Evolutionary conservation across 2,329 filamentous ascomycete genomes (phyloP).

Genomic region (Clarireedia hainanense): DNA sequence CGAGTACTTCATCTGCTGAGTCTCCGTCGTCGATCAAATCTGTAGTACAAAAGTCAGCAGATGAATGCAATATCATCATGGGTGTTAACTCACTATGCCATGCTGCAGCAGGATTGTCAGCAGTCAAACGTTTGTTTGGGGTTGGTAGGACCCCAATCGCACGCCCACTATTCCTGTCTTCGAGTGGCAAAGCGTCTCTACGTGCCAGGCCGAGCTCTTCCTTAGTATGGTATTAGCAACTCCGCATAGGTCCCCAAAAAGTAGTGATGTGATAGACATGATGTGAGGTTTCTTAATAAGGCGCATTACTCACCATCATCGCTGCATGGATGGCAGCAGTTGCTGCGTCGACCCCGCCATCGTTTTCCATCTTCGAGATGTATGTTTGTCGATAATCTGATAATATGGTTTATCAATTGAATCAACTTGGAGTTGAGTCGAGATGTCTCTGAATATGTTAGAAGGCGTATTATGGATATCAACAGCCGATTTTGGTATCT

Average conservation of each 20-base stretch:
- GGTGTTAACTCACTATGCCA: conserved; percentile 20
- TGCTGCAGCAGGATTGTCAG: conserved; percentile 3
- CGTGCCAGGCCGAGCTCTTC: conserved; percentile 26
- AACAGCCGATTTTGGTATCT: too few relatives aligned
- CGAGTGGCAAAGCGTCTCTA: conserved; percentile 22
- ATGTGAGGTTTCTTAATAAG: too few relatives aligned
- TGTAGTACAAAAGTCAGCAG: conserved; percentile 5
- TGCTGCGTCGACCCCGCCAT: neutral
- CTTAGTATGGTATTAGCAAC: conserved; percentile 8
- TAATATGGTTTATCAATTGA: too few relatives aligned
- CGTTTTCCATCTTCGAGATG: conserved; percentile 4
- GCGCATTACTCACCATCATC: conserved; percentile 21
- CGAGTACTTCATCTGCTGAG: conserved; percentile 14
- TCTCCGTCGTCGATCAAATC: conserved; percentile 19
- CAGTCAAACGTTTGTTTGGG: neutral
- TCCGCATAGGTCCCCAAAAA: neutral
- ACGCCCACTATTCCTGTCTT: conserved; percentile 10
- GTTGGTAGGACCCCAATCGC: neutral
- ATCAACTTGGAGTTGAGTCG: too few relatives aligned
- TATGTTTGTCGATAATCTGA: too few relatives aligned
- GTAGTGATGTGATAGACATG: neutral
- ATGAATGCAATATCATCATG: neutral
- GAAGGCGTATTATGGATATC: too few relatives aligned
- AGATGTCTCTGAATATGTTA: too few relatives aligned
- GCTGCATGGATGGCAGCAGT: conserved; percentile 15